Evolutionary conservation across 2,329 filamentous ascomycete species (phyloP).

Genomic region (Pseudocercospora vitis): DNA sequence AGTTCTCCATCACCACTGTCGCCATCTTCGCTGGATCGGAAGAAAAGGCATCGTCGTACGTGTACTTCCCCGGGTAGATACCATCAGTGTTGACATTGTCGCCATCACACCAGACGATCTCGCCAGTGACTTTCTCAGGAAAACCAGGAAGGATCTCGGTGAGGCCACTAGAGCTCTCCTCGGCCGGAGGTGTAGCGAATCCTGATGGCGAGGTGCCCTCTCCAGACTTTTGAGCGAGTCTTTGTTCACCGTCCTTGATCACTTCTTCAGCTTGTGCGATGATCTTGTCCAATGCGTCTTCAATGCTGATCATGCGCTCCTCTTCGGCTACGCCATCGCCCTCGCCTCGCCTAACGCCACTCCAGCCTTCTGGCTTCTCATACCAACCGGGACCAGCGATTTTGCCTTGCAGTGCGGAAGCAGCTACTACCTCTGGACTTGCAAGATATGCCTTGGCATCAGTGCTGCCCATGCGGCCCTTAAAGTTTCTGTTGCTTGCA

Average conservation of each 20-base stretch:
- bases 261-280: conserved; percentile 67
- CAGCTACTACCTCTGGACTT: conserved; percentile 87
- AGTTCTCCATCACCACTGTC: conserved; percentile 90
- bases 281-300: conserved; percentile 70
- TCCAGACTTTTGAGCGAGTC: conserved; percentile 38
- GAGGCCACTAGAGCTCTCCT: conserved; percentile 38
- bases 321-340: conserved; percentile 66
- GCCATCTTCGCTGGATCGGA: conserved; percentile 78
- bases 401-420: conserved; percentile 73
- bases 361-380: conserved; percentile 65
- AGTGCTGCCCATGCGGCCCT: conserved; percentile 81
- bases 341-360: conserved; percentile 69
- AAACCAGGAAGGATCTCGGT: conserved; percentile 83
- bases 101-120: conserved; percentile 83
- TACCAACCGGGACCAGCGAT: conserved; percentile 80
- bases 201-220: conserved; percentile 25
- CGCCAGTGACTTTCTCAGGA: conserved; percentile 75
- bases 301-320: conserved; percentile 65
- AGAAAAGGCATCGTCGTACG: conserved; percentile 82
- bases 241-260: conserved; percentile 56
- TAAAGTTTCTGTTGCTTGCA: conserved; percentile 85
- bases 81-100: conserved; percentile 90
- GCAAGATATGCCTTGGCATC: conserved; percentile 82
- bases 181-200: conserved; percentile 29
- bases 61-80: conserved; percentile 90